Evolutionary conservation across 495 filamentous ascomycete genomes (phyloP), one percentile per base, ranked within the genome.

Genomic region (Parathielavia hyrcaniae): DNA sequence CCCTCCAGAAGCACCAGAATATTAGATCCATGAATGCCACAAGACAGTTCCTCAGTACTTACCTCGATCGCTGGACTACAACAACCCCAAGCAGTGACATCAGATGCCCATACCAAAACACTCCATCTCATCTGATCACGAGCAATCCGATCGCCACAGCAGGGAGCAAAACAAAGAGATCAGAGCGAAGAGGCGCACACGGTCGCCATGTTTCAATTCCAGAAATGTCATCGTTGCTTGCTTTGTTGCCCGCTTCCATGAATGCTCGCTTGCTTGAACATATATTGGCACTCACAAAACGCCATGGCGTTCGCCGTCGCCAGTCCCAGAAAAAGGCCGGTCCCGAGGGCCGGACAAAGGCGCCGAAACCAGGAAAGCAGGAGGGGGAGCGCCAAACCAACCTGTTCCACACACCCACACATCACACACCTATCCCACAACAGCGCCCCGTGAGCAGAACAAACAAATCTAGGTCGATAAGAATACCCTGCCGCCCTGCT

Each of bases 211-310:
- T 44, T 50, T 55, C 40, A 50, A 53, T 59, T 62, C 48, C 52
- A 41, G 58, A 50, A 52, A 62, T 50, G 51, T 59, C 51, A 62
- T 34, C 36, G 49, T 47, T 34, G 44, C 30, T n/a, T 32, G 22
- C 39, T 43, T n/a, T 23, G 49, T 20, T 52, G 26, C 26, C n/a
- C 26, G 26, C 26, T 30, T 30, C n/a, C n/a, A n/a, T 30, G 6
- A 30, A 30, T 41, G 50, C 35, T 40, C 35, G 36, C 50, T 52
- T 19, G 35, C 48, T 55, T 35, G 45, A 58, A 54, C 62, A 65
- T 65, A 65, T 65, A 59, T 57, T 65, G 59, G 59, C 63, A 65
- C 51, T 57, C 59, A 61, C n/a, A 53, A 57, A 54, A 54, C 54
- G 54, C 50, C 62, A 51, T 23, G 36, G 20, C 36, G 49, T 26